A percentile compares a stretch with the other conserved stretches of the same genome.
These are phyloP conservation scores for Melaleuca quinquenervia DNA, from an alignment of 345 rosid species.

Conservation along the genomic window DNA sequence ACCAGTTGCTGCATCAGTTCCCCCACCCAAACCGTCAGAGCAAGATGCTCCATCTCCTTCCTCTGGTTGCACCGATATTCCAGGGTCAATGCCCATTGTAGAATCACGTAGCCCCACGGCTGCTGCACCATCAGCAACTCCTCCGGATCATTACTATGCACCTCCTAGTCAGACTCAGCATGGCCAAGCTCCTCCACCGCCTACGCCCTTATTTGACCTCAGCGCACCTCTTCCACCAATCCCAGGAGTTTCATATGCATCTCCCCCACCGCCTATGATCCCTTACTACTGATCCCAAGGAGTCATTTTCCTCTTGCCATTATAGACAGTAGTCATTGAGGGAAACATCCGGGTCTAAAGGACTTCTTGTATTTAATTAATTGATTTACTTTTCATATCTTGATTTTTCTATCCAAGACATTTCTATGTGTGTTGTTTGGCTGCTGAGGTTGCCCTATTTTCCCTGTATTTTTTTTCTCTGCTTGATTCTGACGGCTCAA, in stretches of 20 bases:
- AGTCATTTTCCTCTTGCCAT: background rate
- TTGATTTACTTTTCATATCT: background rate
- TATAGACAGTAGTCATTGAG: background rate
- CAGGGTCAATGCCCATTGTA: background rate
- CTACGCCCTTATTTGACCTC: constrained; percentile 13
- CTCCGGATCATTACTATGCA: background rate
- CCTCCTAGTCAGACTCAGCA: background rate
- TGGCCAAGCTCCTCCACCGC: background rate
- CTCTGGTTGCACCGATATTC: background rate
- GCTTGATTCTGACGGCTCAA: background rate
- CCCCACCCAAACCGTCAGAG: constrained; percentile 14
- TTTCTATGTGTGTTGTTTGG: background rate
- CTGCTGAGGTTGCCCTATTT: background rate
- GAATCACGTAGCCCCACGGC: background rate
- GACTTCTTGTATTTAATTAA: background rate
- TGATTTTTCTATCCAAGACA: background rate
- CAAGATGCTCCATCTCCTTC: background rate
- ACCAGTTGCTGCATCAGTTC: constrained; percentile 1
- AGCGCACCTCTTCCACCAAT: constrained; percentile 14
- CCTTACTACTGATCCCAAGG: constrained; percentile 2
- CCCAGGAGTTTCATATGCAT: constrained; percentile 17
- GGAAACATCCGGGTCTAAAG: background rate
- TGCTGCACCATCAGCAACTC: background rate
- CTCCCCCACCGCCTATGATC: constrained; percentile 33
- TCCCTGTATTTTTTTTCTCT: background rate